Base-by-base conservation (phyloP, 2,329 filamentous ascomycete species). In the Aspergillus novoparasiticus region DNA sequence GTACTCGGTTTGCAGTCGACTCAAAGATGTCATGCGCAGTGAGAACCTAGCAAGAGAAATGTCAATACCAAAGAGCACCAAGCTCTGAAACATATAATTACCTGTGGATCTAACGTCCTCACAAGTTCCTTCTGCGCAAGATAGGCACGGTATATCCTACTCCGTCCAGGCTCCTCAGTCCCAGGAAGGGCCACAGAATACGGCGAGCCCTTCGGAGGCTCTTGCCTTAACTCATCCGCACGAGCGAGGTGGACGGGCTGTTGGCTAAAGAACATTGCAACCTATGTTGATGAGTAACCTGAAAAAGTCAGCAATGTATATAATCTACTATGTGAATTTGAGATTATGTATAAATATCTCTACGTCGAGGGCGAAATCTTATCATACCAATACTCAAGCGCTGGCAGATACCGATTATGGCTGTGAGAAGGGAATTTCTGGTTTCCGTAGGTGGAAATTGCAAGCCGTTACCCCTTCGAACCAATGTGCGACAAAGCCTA, bases 21-120 rank as follows among this genome's bases (percentile, higher is more conserved):
- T 96, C 92, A 74, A 97, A 96, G 59, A 91, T 82, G 66, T 97
- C 92, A 81, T 96, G 90, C 30, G 89, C 84, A 16, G 93, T 96
- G 65, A 83, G 84, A 58, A 88, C 79, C 81, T 75, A 41, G 26
- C 53, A 30, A 32, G 28, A 14, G 28, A 12, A 30, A 28, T 23
- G n/a, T 50, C 54, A 58, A 36, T 34, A 32, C 32, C n/a, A 57
- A 30, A 9, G 55, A 26, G 34, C 4, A 19, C 16, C 16, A 34
- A 43, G 4, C n/a, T 57, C 39, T 19, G 28, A 6, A 46, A 32
- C 21, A 34, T 26, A 26, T 30, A 71, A 74, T 61, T 74, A 90
- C 80, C 57, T 87, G 79, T 21, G 93, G 90, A 74, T 95, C 90
- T 67, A 91, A 82, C 6, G 90, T 90, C 72, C 86, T 84, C 48